Evolutionary conservation across 73 alveolate genomes (phyloP).

Genomic region (Effrenium voratum): DNA sequence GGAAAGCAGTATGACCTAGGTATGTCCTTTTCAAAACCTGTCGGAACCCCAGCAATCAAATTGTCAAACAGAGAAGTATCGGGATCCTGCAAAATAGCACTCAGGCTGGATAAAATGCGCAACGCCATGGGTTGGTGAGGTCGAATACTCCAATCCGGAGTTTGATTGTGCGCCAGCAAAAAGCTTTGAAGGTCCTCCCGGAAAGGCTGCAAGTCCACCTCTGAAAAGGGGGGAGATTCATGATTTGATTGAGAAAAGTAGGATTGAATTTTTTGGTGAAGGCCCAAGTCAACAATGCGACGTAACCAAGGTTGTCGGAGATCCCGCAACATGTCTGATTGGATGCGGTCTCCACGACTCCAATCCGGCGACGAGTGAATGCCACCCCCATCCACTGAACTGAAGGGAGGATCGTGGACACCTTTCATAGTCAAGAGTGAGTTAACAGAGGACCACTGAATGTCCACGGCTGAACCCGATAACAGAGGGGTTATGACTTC

Average conservation of each 20-base stretch:
- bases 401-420: not conserved
- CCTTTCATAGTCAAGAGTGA: not conserved
- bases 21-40: not conserved
- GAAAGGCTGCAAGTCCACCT: not conserved
- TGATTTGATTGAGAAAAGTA: not conserved
- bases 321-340: not conserved
- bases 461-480: not conserved
- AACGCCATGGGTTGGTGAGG: not conserved
- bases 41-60: slow-evolving; percentile 4
- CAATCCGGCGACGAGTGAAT: not conserved
- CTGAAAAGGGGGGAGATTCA: not conserved
- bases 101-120: not conserved
- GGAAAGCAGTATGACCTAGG: not conserved
- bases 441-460: not conserved
- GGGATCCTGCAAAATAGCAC: not conserved
- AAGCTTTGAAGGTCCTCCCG: not conserved
- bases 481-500: not conserved
- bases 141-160: not conserved
- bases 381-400: not conserved
- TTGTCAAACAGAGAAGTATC: not conserved
- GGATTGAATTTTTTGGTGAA: not conserved
- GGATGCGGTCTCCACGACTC: not conserved
- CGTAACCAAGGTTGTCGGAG: not conserved
- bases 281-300: not conserved
- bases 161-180: not conserved